Evolutionary conservation across 176 grass and related monocot species (phyloP).

Genomic region (Avena eriantha): DNA sequence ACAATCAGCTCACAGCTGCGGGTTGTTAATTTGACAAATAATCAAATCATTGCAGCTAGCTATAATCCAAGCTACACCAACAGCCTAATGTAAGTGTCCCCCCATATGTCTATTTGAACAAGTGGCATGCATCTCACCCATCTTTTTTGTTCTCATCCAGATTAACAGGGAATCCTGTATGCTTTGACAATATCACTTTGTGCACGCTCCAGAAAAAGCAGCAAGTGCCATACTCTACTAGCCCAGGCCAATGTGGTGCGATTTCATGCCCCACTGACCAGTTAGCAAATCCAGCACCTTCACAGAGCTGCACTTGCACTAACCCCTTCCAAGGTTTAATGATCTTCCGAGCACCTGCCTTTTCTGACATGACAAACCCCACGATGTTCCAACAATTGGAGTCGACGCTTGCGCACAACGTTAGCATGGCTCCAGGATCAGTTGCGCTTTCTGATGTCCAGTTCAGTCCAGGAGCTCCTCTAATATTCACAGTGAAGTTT

Average conservation of each 20-base stretch:
- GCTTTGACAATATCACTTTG: constrained; percentile 7
- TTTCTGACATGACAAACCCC: constrained; percentile 47
- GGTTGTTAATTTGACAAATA: constrained; percentile 68
- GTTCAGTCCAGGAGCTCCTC: constrained; percentile 42
- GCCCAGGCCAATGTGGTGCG: constrained; percentile 37
- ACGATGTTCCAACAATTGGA: constrained; percentile 48
- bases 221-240: constrained; percentile 51
- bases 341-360: constrained; percentile 50
- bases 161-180: constrained; percentile 58
- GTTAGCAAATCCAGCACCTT: constrained; percentile 41
- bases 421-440: constrained; percentile 47
- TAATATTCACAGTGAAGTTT: constrained; percentile 48
- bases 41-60: not conserved
- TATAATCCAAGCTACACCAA: constrained; percentile 39
- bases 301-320: constrained; percentile 56
- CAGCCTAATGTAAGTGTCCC: constrained; percentile 58
- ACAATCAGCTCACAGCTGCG: constrained; percentile 46
- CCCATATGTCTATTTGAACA: constrained; percentile 11
- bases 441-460: constrained; percentile 53
- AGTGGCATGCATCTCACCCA: constrained; percentile 9
- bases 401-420: constrained; percentile 19
- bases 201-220: constrained; percentile 36
- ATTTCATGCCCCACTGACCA: constrained; percentile 50
- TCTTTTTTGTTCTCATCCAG: constrained; percentile 39
- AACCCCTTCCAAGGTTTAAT: constrained; percentile 56